Evolutionary conservation across 768 basidiomycete genomes (phyloP), one percentile per base, ranked within the genome.

Genomic region (Trametes punicea): DNA sequence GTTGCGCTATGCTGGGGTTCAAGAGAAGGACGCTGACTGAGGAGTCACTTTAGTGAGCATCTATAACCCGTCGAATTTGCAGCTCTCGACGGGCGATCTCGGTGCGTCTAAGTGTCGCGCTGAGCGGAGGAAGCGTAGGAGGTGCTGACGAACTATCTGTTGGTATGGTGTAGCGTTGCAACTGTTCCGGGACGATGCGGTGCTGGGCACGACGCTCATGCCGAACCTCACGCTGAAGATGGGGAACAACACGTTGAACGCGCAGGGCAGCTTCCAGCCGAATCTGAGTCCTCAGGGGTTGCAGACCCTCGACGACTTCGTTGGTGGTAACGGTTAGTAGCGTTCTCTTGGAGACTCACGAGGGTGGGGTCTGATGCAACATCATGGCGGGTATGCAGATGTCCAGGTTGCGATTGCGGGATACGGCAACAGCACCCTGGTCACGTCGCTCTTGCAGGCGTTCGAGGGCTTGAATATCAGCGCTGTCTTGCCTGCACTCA

Each of bases 231-330:
- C 76, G 2, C 71, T 88, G 26, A 67, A 71, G 25, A 79, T 80
- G 67, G 87, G 87, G 27, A 79, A 81, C 33, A 88, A 89, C 67
- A 74, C 76, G 1, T 57, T 87, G 45, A 65, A 59, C 0, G 79
- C 82, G 4, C 73, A 73, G 10, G 81, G 81, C 8, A 67, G 64
- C 42, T 87, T 88, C 59, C 69, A 74, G 63, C 84, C 87, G 7
- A 88, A 88, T 65, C 72, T 72, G 27, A 84, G 73, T 54, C 78
- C 81, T 0, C 74, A 83, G 65, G 86, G 85, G 27, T 68, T 74
- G 45, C 74, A 84, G 60, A 87, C 87, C 1, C 73, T 90, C 29
- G 77, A 82, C 51, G 80, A 88, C 33, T 90, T 89, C 63, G 79
- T 88, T 40, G 78, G 81, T 13, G 77, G 81, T 46, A 80, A 76